Base-by-base conservation (phyloP, 2,329 filamentous ascomycete species). In the Beauveria bassiana region DNA sequence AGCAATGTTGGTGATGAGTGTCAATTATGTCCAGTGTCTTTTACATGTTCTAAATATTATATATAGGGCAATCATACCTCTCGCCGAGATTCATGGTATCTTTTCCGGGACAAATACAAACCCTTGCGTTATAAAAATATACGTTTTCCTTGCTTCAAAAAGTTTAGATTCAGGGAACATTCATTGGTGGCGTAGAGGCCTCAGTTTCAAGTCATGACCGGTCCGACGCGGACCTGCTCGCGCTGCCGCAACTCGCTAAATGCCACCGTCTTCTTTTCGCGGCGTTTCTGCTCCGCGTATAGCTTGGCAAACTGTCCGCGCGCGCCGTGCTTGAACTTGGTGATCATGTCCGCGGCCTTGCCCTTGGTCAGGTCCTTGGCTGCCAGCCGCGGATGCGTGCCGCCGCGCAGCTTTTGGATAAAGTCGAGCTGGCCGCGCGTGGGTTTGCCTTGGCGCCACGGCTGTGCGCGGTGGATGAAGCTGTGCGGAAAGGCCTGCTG, bases 291-390 rank as follows among this genome's bases (percentile, higher is more conserved):
- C 59, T 80, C 76, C 0, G 75, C 77, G 68, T 81, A 79, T 62
- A 83, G 74, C 40, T 69, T 78, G 28, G 79, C 77, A 70, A 82
- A 91, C 76, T 76, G 84, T 64, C 75, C 89, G 72, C 78, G 84
- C 1, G 90, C 91, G 0, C 93, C 93, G 70, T 95, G 89, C 72
- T 88, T 93, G 64, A 96, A 71, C 73, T 96, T 96, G 8, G 91
- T 96, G 65, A 98, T 96, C 88, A 96, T 93, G 71, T 97, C 93
- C 5, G 82, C 82, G 5, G 92, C 93, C 70, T 85, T 86, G 8
- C 93, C 93, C 70, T 93, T 95, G 16, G 83, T 92, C 62, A 96
- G 68, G 31, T 86, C 81, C 0, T 76, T 74, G 0, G 74, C 67
- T 7, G 1, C 76, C 80, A 70, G 59, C 81, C 76, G 31, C 86